Evolutionary conservation across 768 basidiomycete genomes (phyloP), one percentile per base, ranked within the genome.

Genomic region (Gautieria morchelliformis): DNA sequence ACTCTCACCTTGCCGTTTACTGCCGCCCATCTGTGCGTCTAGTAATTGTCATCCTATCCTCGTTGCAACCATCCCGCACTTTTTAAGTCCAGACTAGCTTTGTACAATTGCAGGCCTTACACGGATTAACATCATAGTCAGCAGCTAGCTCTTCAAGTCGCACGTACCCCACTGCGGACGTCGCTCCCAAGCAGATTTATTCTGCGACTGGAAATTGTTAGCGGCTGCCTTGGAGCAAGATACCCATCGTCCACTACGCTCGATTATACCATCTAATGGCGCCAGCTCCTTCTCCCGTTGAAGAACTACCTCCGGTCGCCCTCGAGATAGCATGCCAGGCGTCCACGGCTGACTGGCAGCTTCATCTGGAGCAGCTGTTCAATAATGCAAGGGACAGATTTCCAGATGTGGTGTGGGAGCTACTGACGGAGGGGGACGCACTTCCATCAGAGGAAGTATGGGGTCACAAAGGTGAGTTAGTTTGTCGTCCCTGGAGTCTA

Each of bases 361-460:
- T 69, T n/a, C 85, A 97, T 72, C 78, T 97, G 4, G 78, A 82
- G 58, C 65, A 75, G 6, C 79, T 97, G 41, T 94, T 92, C 69
- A 77, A 78, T 61, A 76, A 84, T 53, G 87, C 93, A n/a, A 88
- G 88, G 70, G 89, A 94, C 60, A 78, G 91, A 57, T 98, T 93
- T 66, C 87, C 89, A n/a, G 95, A 98, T 72, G 93, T 98, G 52
- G 83, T 91, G n/a, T 98, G 95, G 94, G 83, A 85, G 68, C 75
- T 85, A 19, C 68, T 67, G 0, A 72, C 64, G 40, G 81, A 80
- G 33, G 78, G 78, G 52, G 76, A 77, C 59, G 74, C 70, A 54
- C 65, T 71, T 51, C 78, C 78, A 57, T 63, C 66, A 3, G 83
- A 80, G 15, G 75, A 78, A 50, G 83, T 96, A 27, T 96, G 89